Base-by-base conservation (phyloP, 805 yeast genomes). In the Candida wancherniae region DNA sequence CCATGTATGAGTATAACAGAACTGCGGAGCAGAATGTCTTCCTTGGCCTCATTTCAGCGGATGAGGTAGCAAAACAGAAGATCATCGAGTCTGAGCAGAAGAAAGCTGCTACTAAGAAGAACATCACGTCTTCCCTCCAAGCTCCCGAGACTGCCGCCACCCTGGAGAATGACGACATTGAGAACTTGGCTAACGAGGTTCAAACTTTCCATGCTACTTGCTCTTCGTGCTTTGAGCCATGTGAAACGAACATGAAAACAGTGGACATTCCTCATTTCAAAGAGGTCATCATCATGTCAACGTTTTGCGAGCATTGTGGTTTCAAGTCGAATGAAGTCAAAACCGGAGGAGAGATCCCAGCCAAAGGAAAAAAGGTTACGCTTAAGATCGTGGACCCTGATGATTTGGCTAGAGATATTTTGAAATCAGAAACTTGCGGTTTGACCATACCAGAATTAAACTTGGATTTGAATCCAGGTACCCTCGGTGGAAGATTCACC, bases 191-290 rank as follows among this genome's bases (percentile, higher is more conserved):
- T 33, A 85, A 84, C 47, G 98, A 92, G 58, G 95, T 92, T 14
- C 97, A 92, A 60, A 80, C 90, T 6, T 92, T 92, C 67, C 70
- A 71, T 24, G 95, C 97, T 4, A 75, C 95, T 7, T 92, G 99
- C 60, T 90, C 97, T 6, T 74, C 92, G 12, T 92, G 99, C 60
- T 74, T 70, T 45, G 73, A 73, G 35, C 76, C 79, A 9, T 84
- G 95, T 58, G 84, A 77, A 34, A 92, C 99, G 3, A 94, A 88
- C 55, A 92, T 92, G 99, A 92, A 92, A 65, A 75, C 87, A 22
- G 95, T 92, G 14, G 80, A 86, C 57, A 92, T 92, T 45, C 99
- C 99, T 13, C 97, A 92, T 62, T 92, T 92, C 73, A 88, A 90
- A 63, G 97, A 92, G 45, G 99, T 92, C 23, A 82, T 92, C 37